These are phyloP conservation scores for Parasarocladium wereldwijsianum DNA, from an alignment of 2,329 filamentous ascomycete genomes.

Conservation along the genomic window DNA sequence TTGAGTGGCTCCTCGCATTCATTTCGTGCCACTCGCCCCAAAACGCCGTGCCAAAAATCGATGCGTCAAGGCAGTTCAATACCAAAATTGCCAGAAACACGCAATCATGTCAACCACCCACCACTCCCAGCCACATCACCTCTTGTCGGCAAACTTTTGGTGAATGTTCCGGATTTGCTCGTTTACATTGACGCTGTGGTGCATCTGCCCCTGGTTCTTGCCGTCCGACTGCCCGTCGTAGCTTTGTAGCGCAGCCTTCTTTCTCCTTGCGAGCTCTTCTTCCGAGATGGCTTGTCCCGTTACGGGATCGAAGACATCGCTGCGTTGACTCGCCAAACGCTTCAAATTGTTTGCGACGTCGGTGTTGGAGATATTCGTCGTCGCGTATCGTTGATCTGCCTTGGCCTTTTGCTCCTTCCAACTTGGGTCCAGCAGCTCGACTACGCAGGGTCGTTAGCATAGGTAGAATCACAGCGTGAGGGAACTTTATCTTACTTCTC, in stretches of 20 bases:
- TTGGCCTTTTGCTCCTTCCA: constrained; percentile 96
- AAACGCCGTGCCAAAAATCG: no score
- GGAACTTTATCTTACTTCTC: constrained; percentile 43
- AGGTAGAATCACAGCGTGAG: not conserved
- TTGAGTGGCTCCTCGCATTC: no score
- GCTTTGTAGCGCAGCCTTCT: constrained; percentile 51
- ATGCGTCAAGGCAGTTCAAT: no score
- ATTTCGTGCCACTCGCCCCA: no score
- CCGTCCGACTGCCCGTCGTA: constrained; percentile 53
- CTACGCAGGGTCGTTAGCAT: constrained; percentile 31
- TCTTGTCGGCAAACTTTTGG: constrained; percentile 32
- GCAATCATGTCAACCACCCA: no score
- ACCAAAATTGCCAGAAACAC: no score
- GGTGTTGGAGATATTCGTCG: constrained; percentile 70
- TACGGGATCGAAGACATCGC: constrained; percentile 69
- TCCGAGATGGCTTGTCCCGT: constrained; percentile 55
- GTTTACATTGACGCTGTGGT: constrained; percentile 63
- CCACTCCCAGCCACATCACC: constrained; percentile 12
- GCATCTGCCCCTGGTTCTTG: constrained; percentile 40
- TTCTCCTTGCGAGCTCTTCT: constrained; percentile 61
- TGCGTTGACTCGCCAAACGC: constrained; percentile 77
- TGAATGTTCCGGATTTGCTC: constrained; percentile 63
- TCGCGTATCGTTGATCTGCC: constrained; percentile 68
- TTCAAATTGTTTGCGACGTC: constrained; percentile 93
- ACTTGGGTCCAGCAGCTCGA: constrained; percentile 81